Conservation (phyloP, 768 basidiomycete genomes). For the Kwoniella sp. region DNA sequence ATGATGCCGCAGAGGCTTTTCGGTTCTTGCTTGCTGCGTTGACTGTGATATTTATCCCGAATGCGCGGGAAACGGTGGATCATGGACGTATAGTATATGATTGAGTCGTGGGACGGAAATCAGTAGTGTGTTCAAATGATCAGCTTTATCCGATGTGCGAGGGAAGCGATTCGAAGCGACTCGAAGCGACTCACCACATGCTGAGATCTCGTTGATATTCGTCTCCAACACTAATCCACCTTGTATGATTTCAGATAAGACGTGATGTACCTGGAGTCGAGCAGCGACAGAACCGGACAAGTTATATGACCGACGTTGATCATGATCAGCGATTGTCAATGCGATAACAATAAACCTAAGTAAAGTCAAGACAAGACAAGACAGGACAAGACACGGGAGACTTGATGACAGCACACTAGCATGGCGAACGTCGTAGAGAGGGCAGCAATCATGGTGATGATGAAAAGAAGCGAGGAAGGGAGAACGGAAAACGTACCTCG, state of each 20-base stretch:
- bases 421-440: background rate
- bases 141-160: no score
- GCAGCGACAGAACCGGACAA: no score
- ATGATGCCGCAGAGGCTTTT: conserved; percentile 47
- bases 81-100: background rate
- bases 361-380: no score
- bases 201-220: conserved; percentile 55
- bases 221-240: conserved; percentile 96
- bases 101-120: background rate
- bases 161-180: no score
- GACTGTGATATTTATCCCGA: no score
- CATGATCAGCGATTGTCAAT: no score
- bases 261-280: conserved; percentile 94
- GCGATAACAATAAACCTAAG: no score
- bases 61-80: no score
- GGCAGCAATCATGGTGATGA: conserved; percentile 1
- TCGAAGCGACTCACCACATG: conserved; percentile 37
- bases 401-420: no score
- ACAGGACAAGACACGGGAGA: no score
- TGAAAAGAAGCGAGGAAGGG: background rate
- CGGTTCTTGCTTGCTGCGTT: conserved; percentile 43
- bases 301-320: no score
- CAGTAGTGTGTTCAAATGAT: background rate
- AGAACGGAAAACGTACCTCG: conserved; percentile 77
- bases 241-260: conserved; percentile 93